These are phyloP conservation scores for Triticum dicoccoides DNA, from an alignment of 176 grass and related monocot species.

Conservation along the genomic window DNA sequence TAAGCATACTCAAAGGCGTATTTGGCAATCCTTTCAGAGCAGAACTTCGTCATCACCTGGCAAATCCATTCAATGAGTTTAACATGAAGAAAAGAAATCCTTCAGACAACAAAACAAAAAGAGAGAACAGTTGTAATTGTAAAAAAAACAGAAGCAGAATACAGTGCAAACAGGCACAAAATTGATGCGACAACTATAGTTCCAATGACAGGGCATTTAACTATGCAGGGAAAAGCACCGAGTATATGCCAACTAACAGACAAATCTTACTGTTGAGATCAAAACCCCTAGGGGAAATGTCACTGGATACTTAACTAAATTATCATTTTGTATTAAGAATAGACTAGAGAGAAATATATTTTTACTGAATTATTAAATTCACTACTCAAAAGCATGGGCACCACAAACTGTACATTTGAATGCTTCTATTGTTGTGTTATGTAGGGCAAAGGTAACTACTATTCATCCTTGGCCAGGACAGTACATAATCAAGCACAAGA, in stretches of 20 bases:
- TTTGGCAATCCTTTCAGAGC: constrained; percentile 96
- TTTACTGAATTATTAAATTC: background rate
- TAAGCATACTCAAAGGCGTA: constrained; percentile 99
- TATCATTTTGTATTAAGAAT: background rate
- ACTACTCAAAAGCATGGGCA: background rate
- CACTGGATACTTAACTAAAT: background rate
- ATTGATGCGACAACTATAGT: background rate
- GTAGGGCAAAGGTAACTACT: background rate
- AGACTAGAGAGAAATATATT: background rate
- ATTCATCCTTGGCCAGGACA: background rate
- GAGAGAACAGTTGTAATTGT: background rate
- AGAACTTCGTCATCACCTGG: constrained; percentile 98
- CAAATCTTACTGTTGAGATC: background rate
- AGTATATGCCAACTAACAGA: background rate
- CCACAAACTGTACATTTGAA: background rate
- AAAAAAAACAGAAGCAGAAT: background rate
- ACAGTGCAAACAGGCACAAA: background rate
- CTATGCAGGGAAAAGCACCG: background rate
- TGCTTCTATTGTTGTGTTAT: background rate
- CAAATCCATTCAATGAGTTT: constrained; percentile 36
- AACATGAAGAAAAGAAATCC: background rate
- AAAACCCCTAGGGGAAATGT: background rate
- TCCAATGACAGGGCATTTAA: background rate
- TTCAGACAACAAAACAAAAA: constrained; percentile 5
- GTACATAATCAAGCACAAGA: background rate